Conservation (phyloP, 305 asterid species). For the Fraxinus velutina region DNA sequence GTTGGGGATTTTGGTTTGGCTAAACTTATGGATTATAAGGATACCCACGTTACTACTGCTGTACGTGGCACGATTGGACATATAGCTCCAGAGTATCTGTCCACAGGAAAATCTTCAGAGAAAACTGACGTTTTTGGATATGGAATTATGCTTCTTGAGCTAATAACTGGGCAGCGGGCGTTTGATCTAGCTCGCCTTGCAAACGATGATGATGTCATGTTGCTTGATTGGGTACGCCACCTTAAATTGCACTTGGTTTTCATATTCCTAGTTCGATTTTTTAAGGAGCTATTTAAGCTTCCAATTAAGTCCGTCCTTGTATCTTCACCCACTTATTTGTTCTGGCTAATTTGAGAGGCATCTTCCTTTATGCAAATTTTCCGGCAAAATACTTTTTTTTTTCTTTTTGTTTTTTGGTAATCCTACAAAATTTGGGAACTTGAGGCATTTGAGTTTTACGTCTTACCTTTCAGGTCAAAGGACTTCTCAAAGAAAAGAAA, state of each 20-base stretch:
- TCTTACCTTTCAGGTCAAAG: constrained; percentile 57
- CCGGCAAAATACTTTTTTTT: not conserved
- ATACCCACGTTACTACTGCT: constrained; percentile 54
- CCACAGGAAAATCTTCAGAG: constrained; percentile 54
- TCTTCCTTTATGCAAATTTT: not conserved
- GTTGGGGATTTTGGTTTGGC: constrained; percentile 67
- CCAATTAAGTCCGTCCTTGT: not conserved
- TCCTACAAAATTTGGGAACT: not conserved
- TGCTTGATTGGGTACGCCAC: constrained; percentile 55
- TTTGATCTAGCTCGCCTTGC: constrained; percentile 66
- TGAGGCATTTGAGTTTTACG: not conserved
- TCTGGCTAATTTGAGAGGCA: not conserved
- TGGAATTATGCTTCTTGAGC: constrained; percentile 58
- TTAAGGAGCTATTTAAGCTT: not conserved
- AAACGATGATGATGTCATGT: constrained; percentile 58
- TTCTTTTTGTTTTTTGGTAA: not conserved
- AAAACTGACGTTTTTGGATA: constrained; percentile 61
- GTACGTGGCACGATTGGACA: constrained; percentile 59
- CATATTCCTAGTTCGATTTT: not conserved
- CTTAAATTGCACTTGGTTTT: not conserved
- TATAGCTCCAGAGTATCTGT: constrained; percentile 57
- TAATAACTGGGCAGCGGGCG: constrained; percentile 55
- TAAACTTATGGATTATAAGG: constrained; percentile 59
- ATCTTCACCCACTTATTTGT: not conserved
- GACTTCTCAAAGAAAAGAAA: constrained; percentile 62